Evolutionary conservation across 2,329 filamentous ascomycete genomes (phyloP).

Genomic region (Alternaria sp.): DNA sequence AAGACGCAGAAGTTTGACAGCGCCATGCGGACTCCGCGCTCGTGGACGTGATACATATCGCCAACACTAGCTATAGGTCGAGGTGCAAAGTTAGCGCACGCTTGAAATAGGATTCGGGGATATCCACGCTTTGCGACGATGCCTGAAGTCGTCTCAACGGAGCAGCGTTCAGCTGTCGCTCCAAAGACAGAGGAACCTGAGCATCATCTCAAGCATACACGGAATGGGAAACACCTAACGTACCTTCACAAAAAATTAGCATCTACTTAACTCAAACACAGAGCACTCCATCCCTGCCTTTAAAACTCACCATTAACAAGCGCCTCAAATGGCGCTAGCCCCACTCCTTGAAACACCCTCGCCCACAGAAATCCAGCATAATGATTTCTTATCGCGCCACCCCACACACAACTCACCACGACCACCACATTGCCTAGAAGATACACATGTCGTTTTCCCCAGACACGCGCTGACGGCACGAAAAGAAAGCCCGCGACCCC

Average conservation of each 20-base stretch:
- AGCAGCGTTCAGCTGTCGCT: not conserved
- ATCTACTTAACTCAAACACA: not conserved
- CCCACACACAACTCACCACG: conserved; percentile 79
- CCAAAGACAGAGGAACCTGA: not conserved
- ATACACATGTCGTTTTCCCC: conserved; percentile 92
- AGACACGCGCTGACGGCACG: conserved; percentile 86
- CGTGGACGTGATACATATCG: conserved; percentile 89
- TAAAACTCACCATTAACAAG: conserved; percentile 82
- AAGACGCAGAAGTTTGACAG: conserved; percentile 75
- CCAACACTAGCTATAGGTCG: conserved; percentile 55
- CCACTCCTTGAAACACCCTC: conserved; percentile 84
- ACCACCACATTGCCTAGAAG: conserved; percentile 78
- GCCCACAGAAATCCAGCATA: conserved; percentile 80
- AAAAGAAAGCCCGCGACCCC: conserved; percentile 83
- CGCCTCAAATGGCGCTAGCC: conserved; percentile 86
- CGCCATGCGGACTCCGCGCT: conserved; percentile 87
- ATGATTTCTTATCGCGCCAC: conserved; percentile 70
- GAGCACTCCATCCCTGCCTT: not conserved
- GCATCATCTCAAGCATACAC: not conserved
- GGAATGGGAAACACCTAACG: not conserved
- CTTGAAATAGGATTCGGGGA: not conserved
- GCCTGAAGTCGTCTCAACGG: not conserved
- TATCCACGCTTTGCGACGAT: not conserved
- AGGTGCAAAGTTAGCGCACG: not conserved
- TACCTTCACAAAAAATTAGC: not conserved